Evolutionary conservation across 2,329 filamentous ascomycete species (phyloP), one percentile per base, ranked within the genome.

Genomic region (Neophaeococcomyces aloes): DNA sequence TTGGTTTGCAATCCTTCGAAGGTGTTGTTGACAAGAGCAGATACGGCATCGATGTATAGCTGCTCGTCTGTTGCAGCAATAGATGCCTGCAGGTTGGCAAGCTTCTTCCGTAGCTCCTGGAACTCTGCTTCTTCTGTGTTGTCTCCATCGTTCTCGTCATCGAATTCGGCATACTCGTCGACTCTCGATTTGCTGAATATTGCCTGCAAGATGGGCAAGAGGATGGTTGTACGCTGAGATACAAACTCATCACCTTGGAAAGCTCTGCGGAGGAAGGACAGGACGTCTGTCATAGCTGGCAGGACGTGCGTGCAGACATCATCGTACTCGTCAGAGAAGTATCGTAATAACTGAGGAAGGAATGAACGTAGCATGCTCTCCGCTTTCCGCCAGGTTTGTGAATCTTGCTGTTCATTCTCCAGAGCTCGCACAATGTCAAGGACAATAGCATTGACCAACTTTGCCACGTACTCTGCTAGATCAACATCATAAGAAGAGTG

Each of bases 121-220:
- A 98, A 98, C 61, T 98, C 91, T 19, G 89, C 91, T 65, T 98
- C 91, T 56, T 96, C 91, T 2, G 87, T 94, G 62, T 94, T 83
- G 55, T 94, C 88, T 4, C 39, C 39, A 55, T 94, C 87, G 59
- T 95, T 88, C 46, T 88, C 81, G 29, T 88, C 89, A 14, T 42
- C 39, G 89, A 89, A 96, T 15, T 77, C 82, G 1, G 85, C 83
- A 4, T 89, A 95, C 60, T 95, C 89, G 56, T 98, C 91, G 59
- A 94, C 96, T 59, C 89, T 82, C 87, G 96, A 95, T 68, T 98
- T 98, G 44, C 78, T 73, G 47, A 98, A 83, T 56, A 96, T 89
- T 43, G 87, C 86, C 61, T 94, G 86, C 46, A 98, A 69, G 41
- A 96, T 87, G 3, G 86, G 84, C 19, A 84, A 78, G 10, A 98